A percentile compares a stretch with the other conserved stretches of the same genome.
phyloP scores from a whole-genome alignment of 441 rosid species.

The Adansonia grandidieri region DNA sequence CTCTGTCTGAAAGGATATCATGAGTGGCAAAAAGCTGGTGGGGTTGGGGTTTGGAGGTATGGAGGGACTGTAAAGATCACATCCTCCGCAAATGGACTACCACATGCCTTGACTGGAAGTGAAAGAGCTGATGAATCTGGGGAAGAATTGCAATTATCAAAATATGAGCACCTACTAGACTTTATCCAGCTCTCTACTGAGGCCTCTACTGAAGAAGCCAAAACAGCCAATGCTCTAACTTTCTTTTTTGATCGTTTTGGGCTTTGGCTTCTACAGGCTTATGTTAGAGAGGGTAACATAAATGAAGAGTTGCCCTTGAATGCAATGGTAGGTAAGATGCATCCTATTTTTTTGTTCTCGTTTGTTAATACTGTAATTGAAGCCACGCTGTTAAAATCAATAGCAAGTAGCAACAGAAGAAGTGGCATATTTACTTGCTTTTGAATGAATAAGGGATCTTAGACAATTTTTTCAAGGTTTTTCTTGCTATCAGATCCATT shows the following conservation, averaged over 20 bases:
- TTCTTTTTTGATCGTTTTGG: constrained; percentile 89
- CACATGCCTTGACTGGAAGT: constrained; percentile 56
- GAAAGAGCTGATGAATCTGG: constrained; percentile 84
- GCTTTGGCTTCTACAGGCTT: constrained; percentile 76
- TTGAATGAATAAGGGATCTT: not conserved
- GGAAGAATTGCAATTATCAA: constrained; percentile 84
- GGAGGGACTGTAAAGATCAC: constrained; percentile 95
- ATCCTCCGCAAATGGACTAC: constrained; percentile 67
- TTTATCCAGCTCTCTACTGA: constrained; percentile 85
- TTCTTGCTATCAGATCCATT: constrained; percentile 9
- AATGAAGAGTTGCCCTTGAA: constrained; percentile 75
- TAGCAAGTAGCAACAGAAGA: not conserved
- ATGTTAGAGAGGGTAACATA: constrained; percentile 61
- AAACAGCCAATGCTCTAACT: constrained; percentile 65
- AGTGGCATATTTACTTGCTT: not conserved
- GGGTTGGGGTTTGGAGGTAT: constrained; percentile 91
- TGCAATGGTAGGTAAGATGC: constrained; percentile 88
- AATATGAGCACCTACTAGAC: constrained; percentile 80
- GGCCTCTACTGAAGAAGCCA: constrained; percentile 75
- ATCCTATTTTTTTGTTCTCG: constrained; percentile 18
- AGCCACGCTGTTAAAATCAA: not conserved
- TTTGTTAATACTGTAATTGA: not conserved
- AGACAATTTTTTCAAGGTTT: not conserved
- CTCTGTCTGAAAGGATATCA: constrained; percentile 94
- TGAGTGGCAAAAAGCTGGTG: constrained; percentile 96